phyloP scores from a whole-genome alignment of 768 basidiomycete genomes.

The Amanita phalloides region DNA sequence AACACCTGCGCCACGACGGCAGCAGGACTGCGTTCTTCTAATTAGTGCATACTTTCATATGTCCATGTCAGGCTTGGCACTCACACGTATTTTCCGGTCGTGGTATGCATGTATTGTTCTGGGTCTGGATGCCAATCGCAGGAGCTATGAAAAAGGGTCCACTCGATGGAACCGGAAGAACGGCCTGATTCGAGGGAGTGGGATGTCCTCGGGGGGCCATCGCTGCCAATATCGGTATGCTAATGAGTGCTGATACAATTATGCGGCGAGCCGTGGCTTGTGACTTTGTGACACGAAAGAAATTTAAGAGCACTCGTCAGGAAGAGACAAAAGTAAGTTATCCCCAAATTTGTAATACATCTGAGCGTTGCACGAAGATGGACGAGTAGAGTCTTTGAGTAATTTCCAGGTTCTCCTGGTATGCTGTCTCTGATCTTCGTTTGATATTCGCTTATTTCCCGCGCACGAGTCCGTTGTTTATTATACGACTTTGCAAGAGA shows the following conservation, averaged over 20 bases:
- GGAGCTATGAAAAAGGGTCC: conserved; percentile 29
- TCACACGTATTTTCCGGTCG: conserved; percentile 30
- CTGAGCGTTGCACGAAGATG: too few relatives aligned
- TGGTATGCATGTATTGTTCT: conserved; percentile 43
- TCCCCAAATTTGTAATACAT: too few relatives aligned
- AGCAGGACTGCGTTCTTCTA: conserved; percentile 20
- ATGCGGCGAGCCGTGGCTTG: too few relatives aligned
- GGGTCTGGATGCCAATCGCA: conserved; percentile 39
- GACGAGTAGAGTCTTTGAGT: too few relatives aligned
- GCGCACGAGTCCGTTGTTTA: too few relatives aligned
- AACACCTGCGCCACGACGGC: conserved; percentile 44
- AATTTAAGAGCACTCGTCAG: too few relatives aligned
- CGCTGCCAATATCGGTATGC: neutral
- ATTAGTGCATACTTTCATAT: neutral
- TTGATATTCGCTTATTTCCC: too few relatives aligned
- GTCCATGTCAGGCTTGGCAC: conserved; percentile 7
- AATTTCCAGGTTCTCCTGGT: too few relatives aligned
- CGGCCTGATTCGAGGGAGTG: conserved; percentile 12
- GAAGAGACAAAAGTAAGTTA: too few relatives aligned
- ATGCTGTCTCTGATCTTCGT: too few relatives aligned
- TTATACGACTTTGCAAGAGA: too few relatives aligned
- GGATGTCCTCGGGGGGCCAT: neutral
- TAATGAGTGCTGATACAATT: neutral
- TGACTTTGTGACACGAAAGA: too few relatives aligned
- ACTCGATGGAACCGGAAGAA: conserved; percentile 22